phyloP scores from a whole-genome alignment of 1,284 basidiomycete species.

The Tremellales sp. region DNA sequence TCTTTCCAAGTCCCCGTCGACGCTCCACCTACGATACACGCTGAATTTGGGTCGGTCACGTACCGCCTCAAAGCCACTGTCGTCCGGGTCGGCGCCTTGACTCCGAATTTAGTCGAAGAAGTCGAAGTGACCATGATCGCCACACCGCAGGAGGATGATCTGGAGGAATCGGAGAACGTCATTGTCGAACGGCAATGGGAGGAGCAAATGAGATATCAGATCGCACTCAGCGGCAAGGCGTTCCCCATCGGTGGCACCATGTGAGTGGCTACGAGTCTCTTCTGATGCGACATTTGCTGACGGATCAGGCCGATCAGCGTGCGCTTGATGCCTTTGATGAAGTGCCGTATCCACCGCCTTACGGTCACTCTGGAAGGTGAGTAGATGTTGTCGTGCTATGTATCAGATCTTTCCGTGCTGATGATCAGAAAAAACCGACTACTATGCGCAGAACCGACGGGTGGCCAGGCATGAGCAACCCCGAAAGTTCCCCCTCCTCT shows the following conservation, averaged over 20 bases:
- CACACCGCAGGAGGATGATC: conserved; percentile 70
- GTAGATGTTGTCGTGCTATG: conserved; percentile 24
- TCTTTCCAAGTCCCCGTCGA: conserved; percentile 78
- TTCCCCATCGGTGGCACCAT: conserved; percentile 80
- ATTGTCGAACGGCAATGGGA: conserved; percentile 92
- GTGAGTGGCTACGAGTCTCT: conserved; percentile 22
- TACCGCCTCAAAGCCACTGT: conserved; percentile 82
- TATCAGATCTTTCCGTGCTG: background rate
- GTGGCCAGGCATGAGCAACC: conserved; percentile 73
- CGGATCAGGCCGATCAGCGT: conserved; percentile 63
- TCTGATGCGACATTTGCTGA: background rate
- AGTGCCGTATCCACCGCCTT: conserved; percentile 77
- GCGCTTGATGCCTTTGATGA: conserved; percentile 76
- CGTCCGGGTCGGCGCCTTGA: conserved; percentile 77
- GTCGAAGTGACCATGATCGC: conserved; percentile 75
- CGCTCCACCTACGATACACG: conserved; percentile 73
- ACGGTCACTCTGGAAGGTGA: conserved; percentile 77
- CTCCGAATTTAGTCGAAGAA: conserved; percentile 64
- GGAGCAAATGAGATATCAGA: conserved; percentile 66
- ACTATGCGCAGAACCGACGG: conserved; percentile 65
- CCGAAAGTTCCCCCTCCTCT: conserved; percentile 63
- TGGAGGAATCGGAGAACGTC: conserved; percentile 73
- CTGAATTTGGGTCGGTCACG: conserved; percentile 70
- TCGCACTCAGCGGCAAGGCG: conserved; percentile 73
- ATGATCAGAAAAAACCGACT: conserved; percentile 68